Conservation (phyloP, 169 alveolate genomes). For the Fabrea salina region DNA sequence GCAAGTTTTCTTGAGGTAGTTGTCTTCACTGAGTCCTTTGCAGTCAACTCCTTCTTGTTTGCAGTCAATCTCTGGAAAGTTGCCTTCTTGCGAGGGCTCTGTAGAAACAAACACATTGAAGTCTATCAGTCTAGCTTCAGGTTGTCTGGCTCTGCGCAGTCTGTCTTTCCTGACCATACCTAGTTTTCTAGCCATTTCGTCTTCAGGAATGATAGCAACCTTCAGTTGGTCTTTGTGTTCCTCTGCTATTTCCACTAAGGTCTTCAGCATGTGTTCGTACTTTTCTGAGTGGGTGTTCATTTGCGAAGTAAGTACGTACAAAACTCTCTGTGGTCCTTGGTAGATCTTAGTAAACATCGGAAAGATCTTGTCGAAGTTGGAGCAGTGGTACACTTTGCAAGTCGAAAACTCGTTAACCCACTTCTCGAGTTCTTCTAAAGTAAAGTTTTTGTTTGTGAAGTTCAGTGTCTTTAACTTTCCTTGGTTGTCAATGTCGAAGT, state of each 20-base stretch:
- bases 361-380: neutral
- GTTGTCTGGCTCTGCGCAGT: neutral
- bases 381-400: neutral
- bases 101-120: neutral
- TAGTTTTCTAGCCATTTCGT: neutral
- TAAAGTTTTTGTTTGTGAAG: neutral
- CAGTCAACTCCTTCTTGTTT: neutral
- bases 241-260: neutral
- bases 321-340: neutral
- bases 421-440: neutral
- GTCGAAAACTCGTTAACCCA: neutral
- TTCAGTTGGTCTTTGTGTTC: neutral
- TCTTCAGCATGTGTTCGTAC: neutral
- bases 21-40: neutral
- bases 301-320: slow-evolving; percentile 21
- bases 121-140: slow-evolving; percentile 17
- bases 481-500: neutral
- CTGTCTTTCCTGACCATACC: neutral
- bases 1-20: neutral
- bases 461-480: neutral
- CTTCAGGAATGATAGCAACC: slow-evolving; percentile 2
- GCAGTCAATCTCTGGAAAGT: slow-evolving; percentile 23
- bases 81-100: neutral
- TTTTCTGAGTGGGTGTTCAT: slow-evolving; percentile 7
- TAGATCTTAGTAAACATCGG: neutral